Base-by-base conservation (phyloP, 169 alveolate species). In the Cryptosporidium tyzzeri region DNA sequence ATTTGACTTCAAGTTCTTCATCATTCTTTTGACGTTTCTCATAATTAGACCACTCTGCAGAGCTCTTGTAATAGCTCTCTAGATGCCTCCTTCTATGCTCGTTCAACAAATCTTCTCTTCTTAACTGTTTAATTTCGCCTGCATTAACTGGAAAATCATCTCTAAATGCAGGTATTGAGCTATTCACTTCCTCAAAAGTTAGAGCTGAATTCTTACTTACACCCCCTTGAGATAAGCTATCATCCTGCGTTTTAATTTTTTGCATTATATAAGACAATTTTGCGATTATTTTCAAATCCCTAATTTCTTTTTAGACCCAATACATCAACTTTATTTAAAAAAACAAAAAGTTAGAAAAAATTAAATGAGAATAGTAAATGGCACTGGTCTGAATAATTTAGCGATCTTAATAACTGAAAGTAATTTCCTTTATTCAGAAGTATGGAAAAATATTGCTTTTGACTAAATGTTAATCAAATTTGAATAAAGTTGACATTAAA, bases 41-140 rank as follows among this genome's bases (percentile, higher is more conserved):
- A 87, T 70, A 93, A 41, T 91, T 74, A n/a, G 69, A 85, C 94
- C 94, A 93, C 21, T 93, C 94, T 69, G 71, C 70, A 92, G 91
- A 91, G 69, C 94, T 86, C 41, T 80, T 71, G 53, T 69, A 86
- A 59, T 86, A 93, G 3, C 93, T 87, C 35, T 71, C 93, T 75
- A 93, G 35, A 69, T 93, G 95, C 18, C 91, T 71, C 70, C 93
- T 80, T 41, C 95, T 91, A 71, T 93, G 93, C 3, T 45, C 87
- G 62, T 93, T 92, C 58, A 84, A 68, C 16, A 93, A 86, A 51
- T 93, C 95, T 37, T 85, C 93, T 37, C 62, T 67, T 48, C 58
- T 84, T 53, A 93, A 69, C 16, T 59, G 84, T 29, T 91, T 85
- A 50, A 93, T 93, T n/a, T 69, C 93, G 23, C 95, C 95, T 69